phyloP scores from a whole-genome alignment of 2,329 filamentous ascomycete genomes.

The Aspergillus aculeatinus region DNA sequence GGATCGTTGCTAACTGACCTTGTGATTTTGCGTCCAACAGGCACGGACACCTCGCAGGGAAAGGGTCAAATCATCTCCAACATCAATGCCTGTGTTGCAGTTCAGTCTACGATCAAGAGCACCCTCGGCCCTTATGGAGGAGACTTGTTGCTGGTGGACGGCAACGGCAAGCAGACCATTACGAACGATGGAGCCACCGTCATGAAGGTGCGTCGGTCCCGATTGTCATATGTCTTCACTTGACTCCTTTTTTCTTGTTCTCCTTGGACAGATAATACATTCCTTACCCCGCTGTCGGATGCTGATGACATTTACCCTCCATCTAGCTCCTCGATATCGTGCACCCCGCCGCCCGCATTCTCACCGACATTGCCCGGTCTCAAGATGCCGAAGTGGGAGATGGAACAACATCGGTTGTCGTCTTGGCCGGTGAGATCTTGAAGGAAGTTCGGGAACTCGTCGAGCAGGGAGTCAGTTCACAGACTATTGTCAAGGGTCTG shows the following conservation, averaged over 20 bases:
- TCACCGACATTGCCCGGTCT: constrained; percentile 96
- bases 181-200: constrained; percentile 99
- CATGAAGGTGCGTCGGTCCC: constrained; percentile 74
- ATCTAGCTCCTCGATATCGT: constrained; percentile 90
- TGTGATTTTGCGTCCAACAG: constrained; percentile 48
- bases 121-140: constrained; percentile 96
- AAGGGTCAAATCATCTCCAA: constrained; percentile 96
- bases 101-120: constrained; percentile 92
- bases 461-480: constrained; percentile 93
- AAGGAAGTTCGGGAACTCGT: constrained; percentile 97
- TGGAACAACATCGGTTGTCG: constrained; percentile 95
- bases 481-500: constrained; percentile 95
- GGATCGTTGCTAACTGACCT: constrained; percentile 26
- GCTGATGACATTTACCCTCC: constrained; percentile 15
- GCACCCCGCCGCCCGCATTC: constrained; percentile 92
- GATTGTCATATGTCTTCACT: background rate
- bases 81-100: constrained; percentile 95
- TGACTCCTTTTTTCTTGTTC: too few species aligned
- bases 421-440: constrained; percentile 93
- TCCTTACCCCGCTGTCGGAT: background rate
- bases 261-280: too few species aligned
- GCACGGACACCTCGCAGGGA: constrained; percentile 95
- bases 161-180: constrained; percentile 93
- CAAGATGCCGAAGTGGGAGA: constrained; percentile 99
- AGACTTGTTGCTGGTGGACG: constrained; percentile 92